Base-by-base conservation (phyloP, 139 green algal species). In the Chlorokybus atmophyticus region DNA sequence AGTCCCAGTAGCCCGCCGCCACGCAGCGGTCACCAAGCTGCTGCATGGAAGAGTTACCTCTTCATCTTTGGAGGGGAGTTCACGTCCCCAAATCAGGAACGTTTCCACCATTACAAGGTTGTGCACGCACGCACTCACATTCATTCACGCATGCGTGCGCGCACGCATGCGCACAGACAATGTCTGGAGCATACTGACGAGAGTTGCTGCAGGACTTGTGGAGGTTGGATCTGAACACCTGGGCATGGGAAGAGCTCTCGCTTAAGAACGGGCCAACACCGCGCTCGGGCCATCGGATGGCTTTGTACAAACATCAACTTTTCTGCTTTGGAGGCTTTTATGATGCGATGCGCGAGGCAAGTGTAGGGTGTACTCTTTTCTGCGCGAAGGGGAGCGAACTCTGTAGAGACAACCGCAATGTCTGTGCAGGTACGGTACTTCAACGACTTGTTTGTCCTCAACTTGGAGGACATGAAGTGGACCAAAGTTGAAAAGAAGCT, bases 21-120 rank as follows among this genome's bases (percentile, higher is more conserved):
- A 1, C 72, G 90, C 29, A 91, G 76, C 30, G 79, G 78, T 2
- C 89, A 96, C 67, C 85, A 94, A 58, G 82, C 82, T 2, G 78
- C 87, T 17, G 59, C 84, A 2, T 64, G 78, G 55, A 90, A 85
- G 63, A 38, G 51, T 21, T 83, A 66, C 53, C 70, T 97, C 57
- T 94, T 89, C 55, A 53, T 98, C 26, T 97, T 93, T 68, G 88
- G 88, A 2, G 90, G 90, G 0, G 90, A 98, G 74, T 90, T 97
- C 63, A 95, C 87, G 4, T 88, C 75, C 0, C 83, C 79, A 2
- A 82, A 82, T 38, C 76, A 68, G 71, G 81, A 93, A 66, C 75
- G 76, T 6, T 97, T 97, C 74, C 75, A 87, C 25, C 90, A 97
- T 72, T 95, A 87, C 66, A 83, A 80, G 80, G 59, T 66, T 7